A percentile compares a stretch with the other conserved stretches of the same genome.
Conservation (phyloP, 768 basidiomycete genomes). For the Lyophyllum shimeji region DNA sequence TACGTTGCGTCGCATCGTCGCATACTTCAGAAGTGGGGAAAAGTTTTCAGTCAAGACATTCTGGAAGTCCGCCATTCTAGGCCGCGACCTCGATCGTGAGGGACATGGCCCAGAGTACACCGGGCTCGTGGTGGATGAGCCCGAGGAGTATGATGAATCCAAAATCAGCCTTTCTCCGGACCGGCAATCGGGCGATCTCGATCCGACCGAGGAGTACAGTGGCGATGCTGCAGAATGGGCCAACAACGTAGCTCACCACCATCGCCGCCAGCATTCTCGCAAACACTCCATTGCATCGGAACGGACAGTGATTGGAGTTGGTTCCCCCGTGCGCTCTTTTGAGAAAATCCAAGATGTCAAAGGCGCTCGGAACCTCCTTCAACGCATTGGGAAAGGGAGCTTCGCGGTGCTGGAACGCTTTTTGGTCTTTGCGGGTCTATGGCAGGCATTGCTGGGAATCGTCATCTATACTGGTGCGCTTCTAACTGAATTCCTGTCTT, state of each 20-base stretch:
- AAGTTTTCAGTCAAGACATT: slow-evolving; percentile 47
- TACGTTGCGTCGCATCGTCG: slow-evolving; percentile 47
- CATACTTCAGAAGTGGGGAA: slow-evolving; percentile 44
- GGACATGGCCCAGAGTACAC: slow-evolving; percentile 50
- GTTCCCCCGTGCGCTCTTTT: slow-evolving; percentile 52
- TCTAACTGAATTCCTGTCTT: background rate
- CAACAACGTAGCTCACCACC: slow-evolving; percentile 35
- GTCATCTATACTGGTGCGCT: slow-evolving; percentile 71
- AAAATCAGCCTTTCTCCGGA: slow-evolving; percentile 32
- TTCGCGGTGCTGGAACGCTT: slow-evolving; percentile 60
- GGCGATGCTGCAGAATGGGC: slow-evolving; percentile 55
- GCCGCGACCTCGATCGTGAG: slow-evolving; percentile 33
- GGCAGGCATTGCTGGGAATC: slow-evolving; percentile 65
- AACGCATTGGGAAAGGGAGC: slow-evolving; percentile 41
- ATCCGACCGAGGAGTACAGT: slow-evolving; percentile 28
- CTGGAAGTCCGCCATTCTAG: slow-evolving; percentile 59
- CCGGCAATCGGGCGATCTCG: slow-evolving; percentile 29
- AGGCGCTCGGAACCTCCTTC: slow-evolving; percentile 25
- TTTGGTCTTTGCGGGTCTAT: slow-evolving; percentile 73
- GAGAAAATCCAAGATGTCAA: slow-evolving; percentile 53
- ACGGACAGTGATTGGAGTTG: slow-evolving; percentile 48
- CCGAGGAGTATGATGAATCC: slow-evolving; percentile 51
- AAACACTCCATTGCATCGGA: slow-evolving; percentile 50
- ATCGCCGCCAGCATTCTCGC: slow-evolving; percentile 38
- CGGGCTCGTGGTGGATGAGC: slow-evolving; percentile 53